phyloP scores from a whole-genome alignment of 192 early-diverging fungal genomes.

The Tieghemiomyces parasiticus region DNA sequence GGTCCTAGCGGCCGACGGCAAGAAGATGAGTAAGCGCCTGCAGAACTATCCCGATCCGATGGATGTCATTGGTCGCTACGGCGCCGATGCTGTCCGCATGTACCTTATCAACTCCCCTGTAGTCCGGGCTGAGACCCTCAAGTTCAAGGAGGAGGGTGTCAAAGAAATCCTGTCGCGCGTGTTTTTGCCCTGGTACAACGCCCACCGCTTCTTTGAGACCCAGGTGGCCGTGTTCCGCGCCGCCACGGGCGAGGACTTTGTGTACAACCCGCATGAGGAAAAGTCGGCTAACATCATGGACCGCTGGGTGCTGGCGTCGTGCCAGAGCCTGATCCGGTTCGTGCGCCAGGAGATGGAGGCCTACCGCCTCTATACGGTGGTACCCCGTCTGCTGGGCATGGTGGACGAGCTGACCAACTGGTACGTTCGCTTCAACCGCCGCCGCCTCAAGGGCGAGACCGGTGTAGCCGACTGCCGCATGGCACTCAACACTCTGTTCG shows the following conservation, averaged over 20 bases:
- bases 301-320: slow-evolving; percentile 90
- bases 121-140: slow-evolving; percentile 86
- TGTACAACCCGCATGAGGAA: slow-evolving; percentile 52
- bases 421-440: slow-evolving; percentile 98
- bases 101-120: slow-evolving; percentile 97
- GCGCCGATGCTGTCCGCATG: slow-evolving; percentile 86
- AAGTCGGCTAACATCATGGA: slow-evolving; percentile 92
- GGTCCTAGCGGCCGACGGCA: slow-evolving; percentile 91
- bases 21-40: slow-evolving; percentile 97
- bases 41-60: slow-evolving; percentile 97
- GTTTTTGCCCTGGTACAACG: slow-evolving; percentile 97
- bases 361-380: slow-evolving; percentile 96
- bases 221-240: slow-evolving; percentile 84
- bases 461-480: slow-evolving; percentile 69
- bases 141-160: slow-evolving; percentile 94
- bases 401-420: slow-evolving; percentile 96
- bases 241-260: slow-evolving; percentile 51
- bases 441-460: slow-evolving; percentile 90
- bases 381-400: slow-evolving; percentile 73
- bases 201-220: slow-evolving; percentile 90
- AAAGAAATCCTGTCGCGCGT: slow-evolving; percentile 89
- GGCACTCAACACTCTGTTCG: slow-evolving; percentile 90
- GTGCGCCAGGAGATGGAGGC: slow-evolving; percentile 85
- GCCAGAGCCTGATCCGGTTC: slow-evolving; percentile 87
- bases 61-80: slow-evolving; percentile 68